A percentile compares a stretch with the other conserved stretches of the same genome.
Evolutionary conservation across 805 yeast genomes (phyloP).

Genomic region (Sugiyamaella floridensis): DNA sequence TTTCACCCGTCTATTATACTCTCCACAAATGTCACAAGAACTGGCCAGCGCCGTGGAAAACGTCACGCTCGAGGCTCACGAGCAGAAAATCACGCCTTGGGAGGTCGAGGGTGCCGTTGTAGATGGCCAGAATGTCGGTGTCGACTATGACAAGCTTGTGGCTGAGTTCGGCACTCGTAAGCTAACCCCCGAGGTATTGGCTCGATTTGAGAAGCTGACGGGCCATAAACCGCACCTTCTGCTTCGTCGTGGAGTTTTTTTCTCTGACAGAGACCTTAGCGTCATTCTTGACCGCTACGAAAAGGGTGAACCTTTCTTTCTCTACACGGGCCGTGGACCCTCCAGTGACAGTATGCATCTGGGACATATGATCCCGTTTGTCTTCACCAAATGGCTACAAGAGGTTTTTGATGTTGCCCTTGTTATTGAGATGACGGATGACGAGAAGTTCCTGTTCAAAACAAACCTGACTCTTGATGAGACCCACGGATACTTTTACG

Average conservation of each 20-base stretch:
- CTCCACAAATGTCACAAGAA: slow-evolving; percentile 1
- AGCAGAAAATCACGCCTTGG: slow-evolving; percentile 85
- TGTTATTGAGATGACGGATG: slow-evolving; percentile 90
- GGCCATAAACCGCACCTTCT: slow-evolving; percentile 90
- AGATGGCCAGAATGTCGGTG: slow-evolving; percentile 83
- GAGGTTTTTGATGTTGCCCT: slow-evolving; percentile 95
- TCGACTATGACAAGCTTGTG: slow-evolving; percentile 86
- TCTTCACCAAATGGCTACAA: slow-evolving; percentile 96
- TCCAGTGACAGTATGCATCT: slow-evolving; percentile 89
- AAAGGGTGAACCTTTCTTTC: slow-evolving; percentile 88
- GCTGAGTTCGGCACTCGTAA: slow-evolving; percentile 78
- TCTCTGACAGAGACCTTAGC: slow-evolving; percentile 64
- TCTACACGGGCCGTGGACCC: slow-evolving; percentile 97
- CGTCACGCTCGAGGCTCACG: slow-evolving; percentile 10
- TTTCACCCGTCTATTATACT: not conserved
- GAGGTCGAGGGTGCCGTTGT: slow-evolving; percentile 98
- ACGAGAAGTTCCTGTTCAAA: slow-evolving; percentile 93
- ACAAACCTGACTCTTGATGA: slow-evolving; percentile 82
- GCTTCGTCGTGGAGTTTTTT: slow-evolving; percentile 84
- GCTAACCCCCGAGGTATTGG: slow-evolving; percentile 63
- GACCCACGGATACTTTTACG: slow-evolving; percentile 69
- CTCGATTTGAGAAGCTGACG: slow-evolving; percentile 70
- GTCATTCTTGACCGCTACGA: slow-evolving; percentile 83
- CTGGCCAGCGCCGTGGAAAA: slow-evolving; percentile 19
- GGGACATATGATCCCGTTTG: slow-evolving; percentile 94